A percentile compares a stretch with the other conserved stretches of the same genome.
Conservation (phyloP, 2,329 filamentous ascomycete species). For the Trichoderma aggressivum region DNA sequence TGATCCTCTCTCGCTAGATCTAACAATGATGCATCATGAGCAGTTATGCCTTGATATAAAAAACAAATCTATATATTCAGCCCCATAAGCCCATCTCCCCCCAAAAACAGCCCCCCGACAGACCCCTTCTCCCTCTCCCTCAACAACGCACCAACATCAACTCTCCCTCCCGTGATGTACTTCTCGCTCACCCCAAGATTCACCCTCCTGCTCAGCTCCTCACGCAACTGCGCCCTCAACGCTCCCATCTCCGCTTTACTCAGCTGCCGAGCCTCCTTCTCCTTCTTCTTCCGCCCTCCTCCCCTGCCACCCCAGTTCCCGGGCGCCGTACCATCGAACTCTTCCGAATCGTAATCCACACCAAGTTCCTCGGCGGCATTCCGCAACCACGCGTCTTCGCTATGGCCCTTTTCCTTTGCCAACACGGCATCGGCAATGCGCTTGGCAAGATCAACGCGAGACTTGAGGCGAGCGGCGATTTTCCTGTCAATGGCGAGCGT, state of each 20-base stretch:
- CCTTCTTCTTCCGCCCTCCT: slow-evolving; percentile 68
- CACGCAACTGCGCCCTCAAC: slow-evolving; percentile 68
- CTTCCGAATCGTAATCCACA: slow-evolving; percentile 88
- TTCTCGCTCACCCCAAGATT: slow-evolving; percentile 85
- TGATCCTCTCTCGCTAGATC: not conserved
- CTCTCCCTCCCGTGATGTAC: slow-evolving; percentile 78
- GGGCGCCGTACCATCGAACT: slow-evolving; percentile 73
- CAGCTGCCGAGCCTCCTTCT: slow-evolving; percentile 64
- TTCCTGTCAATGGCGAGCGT: slow-evolving; percentile 81
- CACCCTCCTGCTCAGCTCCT: slow-evolving; percentile 67
- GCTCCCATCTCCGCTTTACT: slow-evolving; percentile 71
- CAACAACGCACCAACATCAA: slow-evolving; percentile 74
- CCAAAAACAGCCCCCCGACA: slow-evolving; percentile 34
- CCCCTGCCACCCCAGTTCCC: slow-evolving; percentile 66
- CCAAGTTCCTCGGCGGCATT: slow-evolving; percentile 87
- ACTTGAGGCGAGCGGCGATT: slow-evolving; percentile 71
- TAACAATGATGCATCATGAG: not conserved
- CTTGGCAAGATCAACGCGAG: slow-evolving; percentile 77
- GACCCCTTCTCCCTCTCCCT: slow-evolving; percentile 52
- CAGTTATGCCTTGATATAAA: not conserved
- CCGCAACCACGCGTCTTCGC: slow-evolving; percentile 80
- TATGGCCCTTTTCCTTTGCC: slow-evolving; percentile 81
- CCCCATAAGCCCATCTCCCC: slow-evolving; percentile 38
- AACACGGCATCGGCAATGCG: slow-evolving; percentile 76
- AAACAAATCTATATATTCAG: slow-evolving; percentile 9